Evolutionary conservation across 306 rosid genomes (phyloP), one percentile per base, ranked within the genome.

Genomic region (Trifolium dubium): DNA sequence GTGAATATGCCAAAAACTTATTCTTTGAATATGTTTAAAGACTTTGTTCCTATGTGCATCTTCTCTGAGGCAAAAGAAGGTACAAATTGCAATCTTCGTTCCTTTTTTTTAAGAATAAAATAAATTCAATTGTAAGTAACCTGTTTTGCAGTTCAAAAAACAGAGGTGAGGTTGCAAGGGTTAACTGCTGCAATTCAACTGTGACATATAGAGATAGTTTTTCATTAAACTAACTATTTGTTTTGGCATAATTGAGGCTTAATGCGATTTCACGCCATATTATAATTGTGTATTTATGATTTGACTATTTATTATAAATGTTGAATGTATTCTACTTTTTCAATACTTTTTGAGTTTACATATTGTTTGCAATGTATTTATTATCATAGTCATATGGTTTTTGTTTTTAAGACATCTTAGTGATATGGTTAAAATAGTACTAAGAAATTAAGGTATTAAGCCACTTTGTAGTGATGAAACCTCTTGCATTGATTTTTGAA

Each of bases 21-120:
- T 75, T 80, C 92, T 29, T 74, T 94, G 88, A 94, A 92, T 77
- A 92, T 92, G 99, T 89, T 83, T 28, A 88, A 94, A 74, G 99
- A 94, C 82, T 88, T 94, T 7, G 89, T 94, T 85, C 99, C 99
- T 9, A 92, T 94, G 99, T 88, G 89, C 15, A 90, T 94, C 39
- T 89, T 94, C 78, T 92, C 97, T 0, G 99, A 94, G 84, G 41
- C 93, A 79, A 88, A 81, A 79, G 97, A 89, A 85, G 97, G 99
- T 91, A 79, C 88, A 84, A 70, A 56, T 75, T 41, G 30, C 35
- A 39, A 14, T 23, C 23, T 23, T 23, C 23, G 23, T 23, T 23
- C 23, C 23, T 23, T 23, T 23, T 23, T 23, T 23, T 23, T 0
- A 23, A 23, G 1, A 23, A 23, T 23, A 23, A 23, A 23, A 23